phyloP scores from a whole-genome alignment of 2,329 filamentous ascomycete genomes.

The Ophiostoma quercus region DNA sequence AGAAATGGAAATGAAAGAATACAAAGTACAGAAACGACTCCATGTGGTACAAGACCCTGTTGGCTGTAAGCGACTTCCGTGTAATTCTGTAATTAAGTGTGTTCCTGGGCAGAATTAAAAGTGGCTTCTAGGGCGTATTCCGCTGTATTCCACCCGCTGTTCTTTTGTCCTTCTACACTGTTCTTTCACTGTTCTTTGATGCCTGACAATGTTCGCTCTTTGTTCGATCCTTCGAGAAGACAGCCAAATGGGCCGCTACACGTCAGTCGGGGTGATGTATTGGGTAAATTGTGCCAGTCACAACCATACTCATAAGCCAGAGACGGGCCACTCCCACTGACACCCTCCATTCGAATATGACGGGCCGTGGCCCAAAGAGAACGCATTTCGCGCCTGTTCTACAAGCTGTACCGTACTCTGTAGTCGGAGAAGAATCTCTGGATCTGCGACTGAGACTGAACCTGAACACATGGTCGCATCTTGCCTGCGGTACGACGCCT shows the following conservation, averaged over 20 bases:
- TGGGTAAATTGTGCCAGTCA: background rate
- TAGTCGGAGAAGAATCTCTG: background rate
- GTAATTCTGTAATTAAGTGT: too few relatives aligned
- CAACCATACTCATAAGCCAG: background rate
- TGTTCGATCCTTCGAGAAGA: conserved; percentile 1
- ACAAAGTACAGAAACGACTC: too few relatives aligned
- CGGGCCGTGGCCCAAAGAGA: conserved; percentile 8
- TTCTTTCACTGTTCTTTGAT: background rate
- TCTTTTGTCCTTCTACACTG: background rate
- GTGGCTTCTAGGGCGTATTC: background rate
- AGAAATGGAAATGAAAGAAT: too few relatives aligned
- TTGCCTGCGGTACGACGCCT: background rate
- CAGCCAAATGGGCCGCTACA: conserved; percentile 1
- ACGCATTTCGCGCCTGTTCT: conserved; percentile 9
- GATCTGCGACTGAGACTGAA: background rate
- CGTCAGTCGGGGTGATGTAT: background rate
- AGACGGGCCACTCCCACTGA: conserved; percentile 9
- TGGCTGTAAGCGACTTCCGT: background rate
- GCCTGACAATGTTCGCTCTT: background rate
- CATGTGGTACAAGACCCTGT: too few relatives aligned
- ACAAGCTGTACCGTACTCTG: background rate
- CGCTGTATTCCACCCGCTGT: background rate
- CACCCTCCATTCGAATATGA: background rate
- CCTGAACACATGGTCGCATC: background rate
- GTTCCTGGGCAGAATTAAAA: background rate